Evolutionary conservation across 129 eudicot genomes (phyloP).

Genomic region (Centaurea solstitialis): DNA sequence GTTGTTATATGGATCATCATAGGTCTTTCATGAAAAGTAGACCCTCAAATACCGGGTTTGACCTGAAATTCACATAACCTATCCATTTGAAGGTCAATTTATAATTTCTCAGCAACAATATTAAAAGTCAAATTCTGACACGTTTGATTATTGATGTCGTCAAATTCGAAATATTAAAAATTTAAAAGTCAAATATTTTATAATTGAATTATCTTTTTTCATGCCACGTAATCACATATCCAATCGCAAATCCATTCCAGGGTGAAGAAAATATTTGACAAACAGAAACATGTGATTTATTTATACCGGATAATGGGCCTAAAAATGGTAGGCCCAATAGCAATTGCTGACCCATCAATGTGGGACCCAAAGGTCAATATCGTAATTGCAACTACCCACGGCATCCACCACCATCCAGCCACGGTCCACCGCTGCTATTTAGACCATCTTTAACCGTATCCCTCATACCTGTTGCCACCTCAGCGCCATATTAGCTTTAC

Average conservation of each 20-base stretch:
- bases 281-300: slow-evolving; percentile 12
- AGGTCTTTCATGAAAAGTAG: too few relatives aligned
- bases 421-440: slow-evolving; percentile 8
- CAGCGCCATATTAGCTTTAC: too few relatives aligned
- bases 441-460: too few relatives aligned
- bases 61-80: too few relatives aligned
- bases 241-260: too few relatives aligned
- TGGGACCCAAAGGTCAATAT: neutral
- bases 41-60: too few relatives aligned
- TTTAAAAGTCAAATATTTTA: slow-evolving; percentile 2
- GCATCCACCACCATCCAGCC: neutral
- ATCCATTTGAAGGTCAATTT: too few relatives aligned
- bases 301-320: slow-evolving; percentile 16
- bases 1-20: too few relatives aligned
- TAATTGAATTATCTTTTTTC: neutral
- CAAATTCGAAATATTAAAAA: neutral
- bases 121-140: too few relatives aligned
- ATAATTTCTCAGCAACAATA: too few relatives aligned
- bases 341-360: neutral
- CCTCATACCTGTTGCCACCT: too few relatives aligned
- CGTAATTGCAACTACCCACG: neutral
- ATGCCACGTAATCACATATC: slow-evolving; percentile 27
- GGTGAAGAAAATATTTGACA: slow-evolving; percentile 12
- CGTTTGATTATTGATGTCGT: slow-evolving; percentile 4
- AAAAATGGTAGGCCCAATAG: slow-evolving; percentile 10